Base-by-base conservation (phyloP, 2,329 filamentous ascomycete genomes). In the Penicillium sp. region DNA sequence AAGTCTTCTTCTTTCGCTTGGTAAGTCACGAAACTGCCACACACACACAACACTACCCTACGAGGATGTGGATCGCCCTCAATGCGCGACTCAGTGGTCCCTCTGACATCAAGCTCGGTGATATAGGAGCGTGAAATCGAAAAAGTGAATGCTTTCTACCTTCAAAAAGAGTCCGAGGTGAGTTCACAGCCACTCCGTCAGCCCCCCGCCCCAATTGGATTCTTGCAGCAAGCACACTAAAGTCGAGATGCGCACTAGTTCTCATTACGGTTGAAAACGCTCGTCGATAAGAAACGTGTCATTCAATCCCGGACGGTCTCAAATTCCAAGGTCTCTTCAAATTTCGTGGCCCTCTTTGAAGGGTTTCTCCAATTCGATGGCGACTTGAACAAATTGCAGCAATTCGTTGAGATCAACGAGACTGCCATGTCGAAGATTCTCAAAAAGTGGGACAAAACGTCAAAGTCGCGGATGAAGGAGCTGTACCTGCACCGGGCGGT, bases 361-460 rank as follows among this genome's bases (percentile, higher is more conserved):
- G 93, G 93, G 9, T 95, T 97, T 64, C 90, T 95, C 60, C 89
- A 97, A 68, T 98, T 98, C 67, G 90, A 90, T 64, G 91, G 88
- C 64, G 93, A 98, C 66, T 73, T 98, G 39, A 95, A 95, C 73
- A 98, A 98, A 72, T 80, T 98, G 12, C 90, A 82, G 76, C 93
- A 97, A 75, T 98, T 97, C 70, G 90, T 98, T 56, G 91, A 97
- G 69, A 88, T 97, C 66, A 98, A 98, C 66, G 91, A 93, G 63
- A 96, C 89, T 1, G 93, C 90, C 12, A 96, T 97, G 68, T 96
- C 91, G 27, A 98, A 98, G 70, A 98, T 98, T 50, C 75, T 98
- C 55, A 98, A 98, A 74, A 98, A 98, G 81, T 98, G 93, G 93
- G 93, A 98, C 73, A 98, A 98, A 80, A 96, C 90, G 1, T 96